Evolutionary conservation across 2,329 filamentous ascomycete genomes (phyloP), one percentile per base, ranked within the genome.

Genomic region (Botrytis elliptica): DNA sequence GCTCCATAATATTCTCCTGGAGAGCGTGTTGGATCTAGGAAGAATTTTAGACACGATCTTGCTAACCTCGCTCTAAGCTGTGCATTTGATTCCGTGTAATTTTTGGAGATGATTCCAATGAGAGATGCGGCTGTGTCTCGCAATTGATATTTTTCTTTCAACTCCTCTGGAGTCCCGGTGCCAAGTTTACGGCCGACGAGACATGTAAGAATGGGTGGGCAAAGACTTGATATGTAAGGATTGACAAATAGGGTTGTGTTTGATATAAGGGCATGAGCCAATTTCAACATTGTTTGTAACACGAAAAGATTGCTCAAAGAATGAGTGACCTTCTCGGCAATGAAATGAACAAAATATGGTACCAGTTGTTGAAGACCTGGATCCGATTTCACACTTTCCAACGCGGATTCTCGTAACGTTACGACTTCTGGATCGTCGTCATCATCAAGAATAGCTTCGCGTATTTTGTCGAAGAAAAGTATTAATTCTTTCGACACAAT

Each of bases 401-500:
- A 88, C 0, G 94, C 96, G 0, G 96, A 94, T 68, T 92, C 90
- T 71, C 95, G 92, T 81, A 97, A 91, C 29, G 88, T 85, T 36
- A 87, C 84, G 63, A 90, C 89, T 78, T 91, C 89, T 76, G 97
- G 92, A 76, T 97, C 94, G 22, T 93, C 93, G 70, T 90, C 91
- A 77, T 97, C 93, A 82, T 98, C 94, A 74, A 98, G 88, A 65
- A 99, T 88, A 18, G 96, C 95, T 69, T 89, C 89, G 82, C 94
- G 95, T 74, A 98, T 94, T 83, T 97, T 97, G 81, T 98, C 94
- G 81, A 98, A 99, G 85, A 98, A 98, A 49, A 98, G 89, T 76
- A 97, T 94, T 36, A 98, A 89, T 84, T 99, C 96, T 83, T 97
- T 97, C 77, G 94, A 97, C 63, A 99, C 89, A 67, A 98, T 92